A percentile compares a stretch with the other conserved stretches of the same genome.
phyloP scores from a whole-genome alignment of 1,139 yeast species.

The Meyerozyma sp. region DNA sequence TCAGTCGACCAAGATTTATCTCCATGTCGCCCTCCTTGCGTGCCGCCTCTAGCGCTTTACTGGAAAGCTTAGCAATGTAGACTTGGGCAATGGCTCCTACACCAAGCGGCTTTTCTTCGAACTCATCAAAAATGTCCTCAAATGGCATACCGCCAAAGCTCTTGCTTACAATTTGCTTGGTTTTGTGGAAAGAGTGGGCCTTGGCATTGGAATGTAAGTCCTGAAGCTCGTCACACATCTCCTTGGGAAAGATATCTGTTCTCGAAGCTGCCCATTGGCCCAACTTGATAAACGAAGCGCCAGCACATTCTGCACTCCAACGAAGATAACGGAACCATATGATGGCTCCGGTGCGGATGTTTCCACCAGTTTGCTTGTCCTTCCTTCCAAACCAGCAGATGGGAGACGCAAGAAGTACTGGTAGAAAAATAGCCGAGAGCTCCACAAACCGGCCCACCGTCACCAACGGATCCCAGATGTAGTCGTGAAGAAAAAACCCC shows the following conservation, averaged over 20 bases:
- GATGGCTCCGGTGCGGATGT: conserved; percentile 55
- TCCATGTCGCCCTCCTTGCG: conserved; percentile 21
- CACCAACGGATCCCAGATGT: conserved; percentile 60
- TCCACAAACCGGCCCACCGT: conserved; percentile 68
- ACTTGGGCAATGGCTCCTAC: conserved; percentile 99
- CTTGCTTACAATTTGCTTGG: conserved; percentile 52
- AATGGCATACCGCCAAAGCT: conserved; percentile 60
- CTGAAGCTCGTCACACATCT: conserved; percentile 72
- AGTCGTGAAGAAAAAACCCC: conserved; percentile 44
- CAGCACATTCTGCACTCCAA: conserved; percentile 74
- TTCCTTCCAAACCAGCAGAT: conserved; percentile 56
- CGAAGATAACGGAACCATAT: conserved; percentile 70
- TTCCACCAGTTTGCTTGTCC: conserved; percentile 22
- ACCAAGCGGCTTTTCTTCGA: conserved; percentile 73
- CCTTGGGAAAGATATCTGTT: conserved; percentile 83
- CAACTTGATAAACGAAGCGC: conserved; percentile 89
- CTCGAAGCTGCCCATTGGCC: conserved; percentile 99
- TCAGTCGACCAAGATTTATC: conserved; percentile 8
- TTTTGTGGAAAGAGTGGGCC: conserved; percentile 61
- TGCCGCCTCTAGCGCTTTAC: conserved; percentile 33
- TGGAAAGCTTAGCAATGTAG: conserved; percentile 64
- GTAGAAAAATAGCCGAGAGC: conserved; percentile 60
- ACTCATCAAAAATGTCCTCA: conserved; percentile 79
- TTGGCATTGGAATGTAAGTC: conserved; percentile 78
- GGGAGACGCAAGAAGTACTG: conserved; percentile 64